phyloP scores from a whole-genome alignment of 2,329 filamentous ascomycete genomes.

The Cercospora sojina region DNA sequence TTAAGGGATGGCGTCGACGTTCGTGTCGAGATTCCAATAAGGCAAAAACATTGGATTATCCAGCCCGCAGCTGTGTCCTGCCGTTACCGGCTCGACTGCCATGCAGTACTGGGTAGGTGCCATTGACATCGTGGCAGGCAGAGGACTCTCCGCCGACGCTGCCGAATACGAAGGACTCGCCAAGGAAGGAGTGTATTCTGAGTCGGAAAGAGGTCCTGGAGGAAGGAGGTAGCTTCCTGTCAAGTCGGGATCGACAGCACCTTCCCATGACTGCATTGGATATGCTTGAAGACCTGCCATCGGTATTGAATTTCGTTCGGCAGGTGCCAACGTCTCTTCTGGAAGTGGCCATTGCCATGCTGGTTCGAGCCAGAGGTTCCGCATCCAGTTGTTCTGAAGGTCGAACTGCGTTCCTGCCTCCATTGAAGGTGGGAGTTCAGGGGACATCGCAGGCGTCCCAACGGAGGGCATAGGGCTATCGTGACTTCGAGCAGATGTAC shows the following conservation, averaged over 20 bases:
- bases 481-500: slow-evolving; percentile 6
- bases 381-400: neutral
- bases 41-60: neutral
- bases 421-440: neutral
- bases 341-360: slow-evolving; percentile 15
- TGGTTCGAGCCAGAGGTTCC: slow-evolving; percentile 10
- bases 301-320: neutral
- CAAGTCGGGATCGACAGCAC: neutral
- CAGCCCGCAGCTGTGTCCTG: neutral
- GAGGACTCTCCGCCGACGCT: neutral
- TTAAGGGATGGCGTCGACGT: neutral
- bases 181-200: neutral
- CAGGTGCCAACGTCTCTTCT: neutral
- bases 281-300: neutral
- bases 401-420: neutral
- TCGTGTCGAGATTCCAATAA: neutral
- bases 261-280: neutral
- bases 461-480: neutral
- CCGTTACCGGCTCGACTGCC: neutral
- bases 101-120: neutral
- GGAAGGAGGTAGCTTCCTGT: neutral
- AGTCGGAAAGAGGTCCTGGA: neutral
- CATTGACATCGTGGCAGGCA: neutral
- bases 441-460: slow-evolving; percentile 2
- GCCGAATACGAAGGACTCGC: slow-evolving; percentile 1